A percentile compares a stretch with the other conserved stretches of the same genome.
Evolutionary conservation across 441 rosid genomes (phyloP).

Genomic region (Populus hybrid): DNA sequence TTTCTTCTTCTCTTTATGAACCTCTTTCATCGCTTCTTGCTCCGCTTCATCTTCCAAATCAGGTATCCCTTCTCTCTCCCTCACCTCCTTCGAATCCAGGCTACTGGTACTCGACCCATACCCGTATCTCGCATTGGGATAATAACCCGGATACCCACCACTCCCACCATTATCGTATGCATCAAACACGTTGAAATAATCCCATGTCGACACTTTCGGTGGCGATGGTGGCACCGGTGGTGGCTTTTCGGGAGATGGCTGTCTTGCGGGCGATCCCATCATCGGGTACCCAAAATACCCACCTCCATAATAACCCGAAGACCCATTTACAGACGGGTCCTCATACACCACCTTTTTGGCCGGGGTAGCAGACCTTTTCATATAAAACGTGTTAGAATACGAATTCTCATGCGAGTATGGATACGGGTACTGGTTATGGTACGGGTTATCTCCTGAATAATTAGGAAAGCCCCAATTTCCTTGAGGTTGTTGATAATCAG

Average conservation of each 20-base stretch:
- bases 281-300: conserved; percentile 56
- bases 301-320: conserved; percentile 38
- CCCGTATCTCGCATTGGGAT: conserved; percentile 32
- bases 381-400: conserved; percentile 44
- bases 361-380: conserved; percentile 70
- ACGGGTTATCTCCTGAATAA: background rate
- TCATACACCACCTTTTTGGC: conserved; percentile 65
- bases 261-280: conserved; percentile 35
- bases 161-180: conserved; percentile 40
- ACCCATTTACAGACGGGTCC: conserved; percentile 55
- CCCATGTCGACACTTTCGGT: conserved; percentile 78
- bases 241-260: conserved; percentile 42
- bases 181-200: conserved; percentile 75
- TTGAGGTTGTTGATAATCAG: conserved; percentile 24
- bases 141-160: conserved; percentile 34
- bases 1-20: conserved; percentile 35
- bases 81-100: conserved; percentile 87
- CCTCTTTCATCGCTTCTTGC: conserved; percentile 44
- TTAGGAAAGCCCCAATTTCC: conserved; percentile 31
- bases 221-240: conserved; percentile 80
- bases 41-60: conserved; percentile 92
- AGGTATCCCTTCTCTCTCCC: conserved; percentile 96
- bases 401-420: background rate
- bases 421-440: background rate
- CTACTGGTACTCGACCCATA: conserved; percentile 67